These are phyloP conservation scores for Punica granatum DNA, from an alignment of 345 rosid genomes.

Conservation along the genomic window DNA sequence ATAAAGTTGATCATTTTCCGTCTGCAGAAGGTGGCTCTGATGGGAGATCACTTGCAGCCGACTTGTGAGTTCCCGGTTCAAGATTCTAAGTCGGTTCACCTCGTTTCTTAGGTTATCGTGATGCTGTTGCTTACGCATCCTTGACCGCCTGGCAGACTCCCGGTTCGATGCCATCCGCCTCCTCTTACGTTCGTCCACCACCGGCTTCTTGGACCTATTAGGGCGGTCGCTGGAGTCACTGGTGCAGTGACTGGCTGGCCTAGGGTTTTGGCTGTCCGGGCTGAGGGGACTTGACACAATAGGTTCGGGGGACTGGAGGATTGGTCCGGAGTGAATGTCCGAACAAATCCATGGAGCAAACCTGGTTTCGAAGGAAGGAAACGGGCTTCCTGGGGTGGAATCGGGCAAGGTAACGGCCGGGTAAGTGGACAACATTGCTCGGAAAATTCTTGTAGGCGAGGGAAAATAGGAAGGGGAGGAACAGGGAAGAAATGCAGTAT, in stretches of 20 bases:
- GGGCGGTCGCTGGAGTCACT: conserved; percentile 23
- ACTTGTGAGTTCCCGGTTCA: conserved; percentile 57
- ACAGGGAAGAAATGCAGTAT: conserved; percentile 85
- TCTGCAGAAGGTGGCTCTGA: conserved; percentile 29
- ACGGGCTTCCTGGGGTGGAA: conserved; percentile 29
- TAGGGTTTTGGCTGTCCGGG: conserved; percentile 33
- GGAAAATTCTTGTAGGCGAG: conserved; percentile 15
- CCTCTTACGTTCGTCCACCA: conserved; percentile 53
- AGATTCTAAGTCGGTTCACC: conserved; percentile 49
- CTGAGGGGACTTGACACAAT: not conserved
- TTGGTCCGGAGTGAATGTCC: conserved; percentile 22
- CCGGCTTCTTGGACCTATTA: conserved; percentile 23
- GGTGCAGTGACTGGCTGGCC: conserved; percentile 11
- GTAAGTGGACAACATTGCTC: conserved; percentile 46
- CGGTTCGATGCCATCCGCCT: conserved; percentile 86
- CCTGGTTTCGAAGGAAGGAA: conserved; percentile 34
- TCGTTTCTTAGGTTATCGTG: conserved; percentile 62
- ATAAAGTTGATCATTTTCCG: conserved; percentile 55
- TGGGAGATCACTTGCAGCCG: conserved; percentile 42
- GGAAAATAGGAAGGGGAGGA: conserved; percentile 35
- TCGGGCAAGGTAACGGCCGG: conserved; percentile 35
- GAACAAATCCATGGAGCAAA: conserved; percentile 55
- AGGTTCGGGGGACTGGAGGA: not conserved
- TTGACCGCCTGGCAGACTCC: conserved; percentile 80
- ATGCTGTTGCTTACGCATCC: conserved; percentile 77